Evolutionary conservation across 176 grass and related monocot genomes (phyloP).

Genomic region (Tillandsia leiboldiana): DNA sequence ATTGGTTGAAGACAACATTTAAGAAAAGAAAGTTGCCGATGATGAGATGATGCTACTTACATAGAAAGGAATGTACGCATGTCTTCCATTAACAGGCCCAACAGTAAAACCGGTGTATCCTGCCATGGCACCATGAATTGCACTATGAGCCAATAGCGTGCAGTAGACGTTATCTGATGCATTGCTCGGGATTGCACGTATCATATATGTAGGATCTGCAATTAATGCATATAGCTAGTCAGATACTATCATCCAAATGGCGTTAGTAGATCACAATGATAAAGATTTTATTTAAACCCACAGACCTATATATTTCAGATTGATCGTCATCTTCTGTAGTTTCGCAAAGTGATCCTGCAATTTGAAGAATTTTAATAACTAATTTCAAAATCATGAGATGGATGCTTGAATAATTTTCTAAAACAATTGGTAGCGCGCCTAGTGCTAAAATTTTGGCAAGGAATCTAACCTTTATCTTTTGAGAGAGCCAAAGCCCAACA

Average conservation of each 20-base stretch:
- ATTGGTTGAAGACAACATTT: no score
- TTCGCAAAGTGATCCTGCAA: slow-evolving; percentile 73
- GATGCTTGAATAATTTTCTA: not conserved
- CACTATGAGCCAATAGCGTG: slow-evolving; percentile 75
- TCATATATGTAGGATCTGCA: slow-evolving; percentile 75
- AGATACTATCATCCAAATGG: not conserved
- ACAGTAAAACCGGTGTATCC: slow-evolving; percentile 90
- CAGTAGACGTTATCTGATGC: slow-evolving; percentile 96
- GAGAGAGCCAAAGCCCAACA: slow-evolving; percentile 91
- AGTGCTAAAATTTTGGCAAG: slow-evolving; percentile 15
- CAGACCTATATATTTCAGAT: slow-evolving; percentile 81
- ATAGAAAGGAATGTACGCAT: slow-evolving; percentile 91
- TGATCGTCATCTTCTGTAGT: slow-evolving; percentile 55
- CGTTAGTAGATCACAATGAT: not conserved
- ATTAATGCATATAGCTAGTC: not conserved
- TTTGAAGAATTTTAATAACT: slow-evolving; percentile 14
- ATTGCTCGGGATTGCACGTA: slow-evolving; percentile 70
- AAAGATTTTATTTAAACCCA: not conserved
- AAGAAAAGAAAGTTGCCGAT: no score
- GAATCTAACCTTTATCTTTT: slow-evolving; percentile 81
- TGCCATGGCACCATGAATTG: slow-evolving; percentile 79
- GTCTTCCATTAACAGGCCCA: slow-evolving; percentile 73
- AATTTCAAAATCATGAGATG: slow-evolving; percentile 14
- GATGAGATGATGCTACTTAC: slow-evolving; percentile 32
- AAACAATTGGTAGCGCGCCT: not conserved